These are phyloP conservation scores for Tephrocybe sp. DNA, from an alignment of 768 basidiomycete species.

Conservation along the genomic window DNA sequence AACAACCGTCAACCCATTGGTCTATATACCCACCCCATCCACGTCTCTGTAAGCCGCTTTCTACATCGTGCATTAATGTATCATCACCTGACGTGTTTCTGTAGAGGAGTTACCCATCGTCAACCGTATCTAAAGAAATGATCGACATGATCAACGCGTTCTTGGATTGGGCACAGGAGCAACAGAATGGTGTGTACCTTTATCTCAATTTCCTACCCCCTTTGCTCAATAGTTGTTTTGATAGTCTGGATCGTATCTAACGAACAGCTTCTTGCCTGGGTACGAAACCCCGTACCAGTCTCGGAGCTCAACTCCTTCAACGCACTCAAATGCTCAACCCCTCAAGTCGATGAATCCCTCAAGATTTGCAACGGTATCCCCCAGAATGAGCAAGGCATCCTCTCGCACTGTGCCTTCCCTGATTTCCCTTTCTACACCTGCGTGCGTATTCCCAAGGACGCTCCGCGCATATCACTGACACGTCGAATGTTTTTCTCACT, in stretches of 20 bases:
- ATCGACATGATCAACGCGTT: slow-evolving; percentile 77
- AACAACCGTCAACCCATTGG: slow-evolving; percentile 77
- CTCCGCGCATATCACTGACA: too few relatives aligned
- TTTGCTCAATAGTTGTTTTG: neutral
- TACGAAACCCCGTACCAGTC: slow-evolving; percentile 62
- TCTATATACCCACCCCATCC: slow-evolving; percentile 80
- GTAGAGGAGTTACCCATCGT: slow-evolving; percentile 59
- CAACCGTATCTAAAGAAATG: slow-evolving; percentile 37
- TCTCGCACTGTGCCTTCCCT: slow-evolving; percentile 59
- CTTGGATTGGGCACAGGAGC: slow-evolving; percentile 78
- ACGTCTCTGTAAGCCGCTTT: slow-evolving; percentile 49
- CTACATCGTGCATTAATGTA: neutral
- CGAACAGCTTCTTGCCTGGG: slow-evolving; percentile 72
- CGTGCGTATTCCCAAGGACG: slow-evolving; percentile 42
- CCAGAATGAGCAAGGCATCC: slow-evolving; percentile 58
- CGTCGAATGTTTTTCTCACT: too few relatives aligned
- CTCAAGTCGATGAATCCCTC: slow-evolving; percentile 47
- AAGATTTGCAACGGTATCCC: slow-evolving; percentile 81
- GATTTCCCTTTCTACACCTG: slow-evolving; percentile 83
- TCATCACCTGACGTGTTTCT: neutral
- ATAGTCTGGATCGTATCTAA: slow-evolving; percentile 74
- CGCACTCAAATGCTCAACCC: slow-evolving; percentile 63
- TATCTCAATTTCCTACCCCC: neutral
- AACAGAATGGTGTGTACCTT: slow-evolving; percentile 50
- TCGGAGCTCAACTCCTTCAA: slow-evolving; percentile 52